Percentiles rank a stretch among this genome's conserved stretches.
Evolutionary conservation across 768 basidiomycete genomes (phyloP).

Genomic region (Russula compacta): DNA sequence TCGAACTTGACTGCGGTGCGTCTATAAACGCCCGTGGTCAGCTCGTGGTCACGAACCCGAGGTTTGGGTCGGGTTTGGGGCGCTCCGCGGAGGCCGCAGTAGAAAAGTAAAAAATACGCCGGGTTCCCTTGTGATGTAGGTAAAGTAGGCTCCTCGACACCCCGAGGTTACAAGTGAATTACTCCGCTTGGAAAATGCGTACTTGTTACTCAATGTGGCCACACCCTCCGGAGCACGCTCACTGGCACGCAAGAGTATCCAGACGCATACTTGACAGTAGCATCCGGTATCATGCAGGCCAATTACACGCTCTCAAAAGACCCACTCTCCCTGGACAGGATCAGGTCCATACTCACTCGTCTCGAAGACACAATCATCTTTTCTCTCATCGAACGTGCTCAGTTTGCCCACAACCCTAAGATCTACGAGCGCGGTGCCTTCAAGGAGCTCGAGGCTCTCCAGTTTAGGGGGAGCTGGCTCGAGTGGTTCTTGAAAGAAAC

Average conservation of each 20-base stretch:
- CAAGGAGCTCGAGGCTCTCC: slow-evolving; percentile 60
- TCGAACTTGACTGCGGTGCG: neutral
- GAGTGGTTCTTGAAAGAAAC: slow-evolving; percentile 97
- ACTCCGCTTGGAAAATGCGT: neutral
- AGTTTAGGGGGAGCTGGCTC: slow-evolving; percentile 84
- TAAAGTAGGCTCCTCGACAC: too few species aligned
- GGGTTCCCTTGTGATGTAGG: too few species aligned
- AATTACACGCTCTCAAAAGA: slow-evolving; percentile 66
- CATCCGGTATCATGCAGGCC: slow-evolving; percentile 24
- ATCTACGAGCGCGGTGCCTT: slow-evolving; percentile 82
- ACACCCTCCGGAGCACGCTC: neutral
- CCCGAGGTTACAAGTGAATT: too few species aligned
- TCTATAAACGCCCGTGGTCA: neutral
- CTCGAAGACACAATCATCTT: slow-evolving; percentile 99
- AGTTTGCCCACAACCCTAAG: slow-evolving; percentile 87
- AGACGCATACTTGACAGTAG: neutral
- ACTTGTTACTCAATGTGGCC: neutral
- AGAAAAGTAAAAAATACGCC: neutral
- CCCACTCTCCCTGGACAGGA: slow-evolving; percentile 80
- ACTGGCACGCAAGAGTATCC: neutral
- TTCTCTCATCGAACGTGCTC: slow-evolving; percentile 90
- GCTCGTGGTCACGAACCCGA: neutral
- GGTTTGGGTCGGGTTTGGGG: neutral
- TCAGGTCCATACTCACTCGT: slow-evolving; percentile 76
- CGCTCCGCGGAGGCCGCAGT: neutral